Evolutionary conservation across 331 rosid genomes (phyloP).

Genomic region (Prunus yedoensis): DNA sequence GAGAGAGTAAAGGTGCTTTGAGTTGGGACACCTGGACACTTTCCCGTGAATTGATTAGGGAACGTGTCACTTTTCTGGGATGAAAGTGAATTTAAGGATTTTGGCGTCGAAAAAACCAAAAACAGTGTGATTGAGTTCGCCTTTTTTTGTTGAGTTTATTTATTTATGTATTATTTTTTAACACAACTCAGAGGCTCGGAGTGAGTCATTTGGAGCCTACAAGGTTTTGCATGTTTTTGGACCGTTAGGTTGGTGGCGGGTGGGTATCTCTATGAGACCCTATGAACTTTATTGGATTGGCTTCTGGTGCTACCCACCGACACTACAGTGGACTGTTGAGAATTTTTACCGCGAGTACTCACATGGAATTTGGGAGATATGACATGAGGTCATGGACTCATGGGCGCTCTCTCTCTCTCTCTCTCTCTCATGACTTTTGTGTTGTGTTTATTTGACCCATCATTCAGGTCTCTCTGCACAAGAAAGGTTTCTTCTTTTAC

Average conservation of each 20-base stretch:
- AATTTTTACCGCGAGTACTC: neutral
- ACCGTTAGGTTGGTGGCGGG: constrained; percentile 38
- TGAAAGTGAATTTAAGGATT: constrained; percentile 8
- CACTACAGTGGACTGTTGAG: constrained; percentile 3
- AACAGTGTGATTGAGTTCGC: neutral
- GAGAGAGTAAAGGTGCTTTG: constrained; percentile 35
- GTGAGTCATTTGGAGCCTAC: neutral
- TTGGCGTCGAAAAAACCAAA: constrained; percentile 18
- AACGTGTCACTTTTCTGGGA: constrained; percentile 46
- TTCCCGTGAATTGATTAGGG: constrained; percentile 46
- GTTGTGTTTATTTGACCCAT: neutral
- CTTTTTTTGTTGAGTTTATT: neutral
- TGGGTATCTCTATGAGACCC: neutral
- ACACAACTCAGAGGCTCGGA: neutral
- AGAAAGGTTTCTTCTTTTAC: neutral
- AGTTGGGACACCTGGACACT: constrained; percentile 34
- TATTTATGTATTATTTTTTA: neutral
- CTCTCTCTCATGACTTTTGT: neutral
- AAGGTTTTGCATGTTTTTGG: constrained; percentile 13
- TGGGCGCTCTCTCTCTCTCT: too few relatives aligned
- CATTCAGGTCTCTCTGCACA: neutral
- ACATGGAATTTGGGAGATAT: neutral
- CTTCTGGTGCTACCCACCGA: constrained; percentile 42
- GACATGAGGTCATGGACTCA: neutral
- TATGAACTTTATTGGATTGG: constrained; percentile 25